Evolutionary conservation across 2,329 filamentous ascomycete species (phyloP), one percentile per base, ranked within the genome.

Genomic region (Phoma herbarum): DNA sequence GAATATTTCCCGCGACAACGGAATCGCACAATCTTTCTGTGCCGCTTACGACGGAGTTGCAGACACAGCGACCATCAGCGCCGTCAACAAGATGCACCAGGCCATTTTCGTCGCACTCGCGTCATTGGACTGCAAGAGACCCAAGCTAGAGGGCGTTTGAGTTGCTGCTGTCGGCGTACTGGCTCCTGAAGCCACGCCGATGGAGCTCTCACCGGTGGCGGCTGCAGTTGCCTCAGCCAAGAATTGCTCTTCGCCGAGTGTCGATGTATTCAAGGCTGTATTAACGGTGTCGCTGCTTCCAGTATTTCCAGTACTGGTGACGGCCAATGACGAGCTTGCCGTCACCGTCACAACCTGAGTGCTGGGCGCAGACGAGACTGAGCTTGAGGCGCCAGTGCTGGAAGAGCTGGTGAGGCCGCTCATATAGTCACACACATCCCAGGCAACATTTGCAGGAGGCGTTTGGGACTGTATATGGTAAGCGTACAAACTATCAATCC

Each of bases 341-440:
- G 41, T 43, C 23, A 26, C 16, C 4, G 12, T 26, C 23, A n/a
- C 41, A 25, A 7, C 23, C 14, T 29, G 9, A 18, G 43, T 29
- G 16, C 16, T 45, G 26, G 43, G 11, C 7, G 16, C 16, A 23
- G 43, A 20, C 7, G n/a, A 5, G 12, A 16, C 10, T 29, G 43
- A 20, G 43, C 42, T 18, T 2, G 42, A 29, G 12, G 39, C 22
- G 1, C 14, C 22, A 6, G 41, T 45, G 26, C 18, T 45, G n/a
- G 26, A 45, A 23, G 43, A 45, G 26, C n/a, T 29, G 2, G 9
- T 12, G 18, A 41, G n/a, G 8, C 12, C 26, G 43, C 10, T 14
- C n/a, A 45, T 31, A 16, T 46, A 18, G n/a, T 11, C 44, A 10
- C 44, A 46, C 6, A 46, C 44, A 22, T 46, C 28, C 44, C 44